Evolutionary conservation across 2,329 filamentous ascomycete genomes (phyloP).

Genomic region (Pyrenophora teres): DNA sequence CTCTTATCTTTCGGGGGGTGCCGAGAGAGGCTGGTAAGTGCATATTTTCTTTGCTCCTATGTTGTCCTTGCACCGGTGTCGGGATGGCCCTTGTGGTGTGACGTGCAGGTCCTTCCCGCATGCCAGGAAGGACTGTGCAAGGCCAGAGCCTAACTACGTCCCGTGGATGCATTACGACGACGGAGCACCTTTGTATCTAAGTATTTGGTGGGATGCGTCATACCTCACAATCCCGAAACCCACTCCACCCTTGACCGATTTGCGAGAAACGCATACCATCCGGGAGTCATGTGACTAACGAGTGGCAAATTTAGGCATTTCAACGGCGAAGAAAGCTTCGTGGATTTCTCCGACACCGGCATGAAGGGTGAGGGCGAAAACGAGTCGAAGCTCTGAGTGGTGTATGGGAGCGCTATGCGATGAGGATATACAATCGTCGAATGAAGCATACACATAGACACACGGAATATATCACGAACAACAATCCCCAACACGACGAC

Average conservation of each 20-base stretch:
- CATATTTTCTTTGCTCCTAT: not conserved
- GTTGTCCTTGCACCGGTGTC: too few species aligned
- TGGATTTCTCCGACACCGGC: slow-evolving; percentile 33
- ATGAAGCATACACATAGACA: too few species aligned
- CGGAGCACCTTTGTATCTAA: too few species aligned
- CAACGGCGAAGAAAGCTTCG: slow-evolving; percentile 45
- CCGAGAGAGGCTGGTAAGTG: slow-evolving; percentile 83
- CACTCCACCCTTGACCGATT: not conserved
- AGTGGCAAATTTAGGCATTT: slow-evolving; percentile 34
- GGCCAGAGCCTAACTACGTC: too few species aligned
- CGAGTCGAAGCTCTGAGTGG: slow-evolving; percentile 31
- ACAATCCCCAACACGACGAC: too few species aligned
- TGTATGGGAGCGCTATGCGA: not conserved
- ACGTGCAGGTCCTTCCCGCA: not conserved
- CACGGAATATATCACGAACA: too few species aligned
- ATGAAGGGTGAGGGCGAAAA: slow-evolving; percentile 17
- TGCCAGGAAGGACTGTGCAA: too few species aligned
- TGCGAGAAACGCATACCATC: not conserved
- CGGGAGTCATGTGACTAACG: not conserved
- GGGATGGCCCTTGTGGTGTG: not conserved
- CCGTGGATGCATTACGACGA: too few species aligned
- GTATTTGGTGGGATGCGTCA: too few species aligned
- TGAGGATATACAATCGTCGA: too few species aligned
- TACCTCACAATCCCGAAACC: not conserved
- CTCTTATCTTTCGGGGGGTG: slow-evolving; percentile 75